Evolutionary conservation across 495 filamentous ascomycete genomes (phyloP).

Genomic region (Podospora anserina): DNA sequence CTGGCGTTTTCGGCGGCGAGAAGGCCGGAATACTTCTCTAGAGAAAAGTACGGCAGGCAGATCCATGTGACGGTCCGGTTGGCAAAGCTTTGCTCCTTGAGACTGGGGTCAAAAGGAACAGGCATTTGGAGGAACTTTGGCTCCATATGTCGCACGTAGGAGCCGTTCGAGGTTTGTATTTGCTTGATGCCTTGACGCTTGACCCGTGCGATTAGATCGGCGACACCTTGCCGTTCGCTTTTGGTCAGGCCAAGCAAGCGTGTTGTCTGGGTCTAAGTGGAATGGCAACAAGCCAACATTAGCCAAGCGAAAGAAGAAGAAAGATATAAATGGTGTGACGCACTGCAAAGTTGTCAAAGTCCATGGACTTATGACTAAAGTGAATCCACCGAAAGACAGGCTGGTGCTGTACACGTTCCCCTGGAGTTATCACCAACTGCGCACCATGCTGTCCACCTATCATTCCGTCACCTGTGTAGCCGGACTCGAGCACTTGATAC

Average conservation of each 20-base stretch:
- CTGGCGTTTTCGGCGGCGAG: constrained; percentile 24
- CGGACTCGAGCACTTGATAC: constrained; percentile 4
- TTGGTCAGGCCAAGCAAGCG: constrained; percentile 1
- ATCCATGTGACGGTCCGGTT: constrained; percentile 33
- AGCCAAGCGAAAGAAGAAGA: background rate
- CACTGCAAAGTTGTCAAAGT: constrained; percentile 13
- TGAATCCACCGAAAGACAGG: constrained; percentile 17
- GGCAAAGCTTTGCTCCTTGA: constrained; percentile 17
- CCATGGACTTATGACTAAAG: constrained; percentile 8
- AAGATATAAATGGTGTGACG: background rate
- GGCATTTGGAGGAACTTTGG: constrained; percentile 29
- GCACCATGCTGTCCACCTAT: background rate
- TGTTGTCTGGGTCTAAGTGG: background rate
- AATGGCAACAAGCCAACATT: background rate
- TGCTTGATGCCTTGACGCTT: constrained; percentile 24
- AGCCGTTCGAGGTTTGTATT: constrained; percentile 26
- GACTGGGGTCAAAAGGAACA: constrained; percentile 23
- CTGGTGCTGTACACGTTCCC: constrained; percentile 1
- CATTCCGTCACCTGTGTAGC: constrained; percentile 12
- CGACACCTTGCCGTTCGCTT: background rate
- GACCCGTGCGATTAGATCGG: background rate
- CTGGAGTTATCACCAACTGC: background rate
- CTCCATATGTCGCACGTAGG: constrained; percentile 30
- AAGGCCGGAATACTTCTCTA: constrained; percentile 36
- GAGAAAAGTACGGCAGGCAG: constrained; percentile 40